Conservation (phyloP, 208 protist species). For the Leptomonas pyrrhocoris region DNA sequence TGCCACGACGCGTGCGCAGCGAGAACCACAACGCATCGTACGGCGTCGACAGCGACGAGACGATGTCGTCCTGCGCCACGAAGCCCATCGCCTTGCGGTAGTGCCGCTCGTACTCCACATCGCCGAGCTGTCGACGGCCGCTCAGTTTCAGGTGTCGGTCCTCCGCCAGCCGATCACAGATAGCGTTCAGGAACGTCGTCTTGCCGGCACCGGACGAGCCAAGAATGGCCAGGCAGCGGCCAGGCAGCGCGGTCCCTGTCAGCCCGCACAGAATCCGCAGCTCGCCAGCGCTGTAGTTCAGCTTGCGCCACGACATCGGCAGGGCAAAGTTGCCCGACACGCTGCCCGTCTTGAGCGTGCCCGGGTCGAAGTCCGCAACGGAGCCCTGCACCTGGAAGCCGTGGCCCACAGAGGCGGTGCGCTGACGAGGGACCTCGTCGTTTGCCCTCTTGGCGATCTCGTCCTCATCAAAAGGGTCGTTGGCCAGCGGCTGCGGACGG, state of each 20-base stretch:
- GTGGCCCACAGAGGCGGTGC: conserved; percentile 8
- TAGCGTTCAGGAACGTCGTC: conserved; percentile 69
- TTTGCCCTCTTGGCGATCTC: background rate
- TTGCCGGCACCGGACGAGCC: conserved; percentile 87
- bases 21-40: conserved; percentile 77
- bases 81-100: conserved; percentile 77
- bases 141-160: conserved; percentile 41
- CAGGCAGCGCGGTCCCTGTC: conserved; percentile 73
- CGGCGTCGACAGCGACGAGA: conserved; percentile 67
- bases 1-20: conserved; percentile 69
- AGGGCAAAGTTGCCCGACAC: conserved; percentile 51
- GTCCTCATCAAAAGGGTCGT: conserved; percentile 6
- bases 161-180: conserved; percentile 65
- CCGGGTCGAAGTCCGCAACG: conserved; percentile 49
- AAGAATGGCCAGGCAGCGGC: conserved; percentile 81
- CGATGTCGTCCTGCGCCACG: conserved; percentile 85
- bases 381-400: conserved; percentile 49
- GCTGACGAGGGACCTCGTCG: background rate
- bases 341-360: conserved; percentile 34
- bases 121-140: conserved; percentile 68
- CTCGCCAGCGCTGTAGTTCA: conserved; percentile 57
- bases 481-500: background rate
- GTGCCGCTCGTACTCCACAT: conserved; percentile 55
- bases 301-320: conserved; percentile 73
- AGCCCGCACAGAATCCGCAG: conserved; percentile 66